Base-by-base conservation (phyloP, 768 basidiomycete species). In the Boletus barrowsii region DNA sequence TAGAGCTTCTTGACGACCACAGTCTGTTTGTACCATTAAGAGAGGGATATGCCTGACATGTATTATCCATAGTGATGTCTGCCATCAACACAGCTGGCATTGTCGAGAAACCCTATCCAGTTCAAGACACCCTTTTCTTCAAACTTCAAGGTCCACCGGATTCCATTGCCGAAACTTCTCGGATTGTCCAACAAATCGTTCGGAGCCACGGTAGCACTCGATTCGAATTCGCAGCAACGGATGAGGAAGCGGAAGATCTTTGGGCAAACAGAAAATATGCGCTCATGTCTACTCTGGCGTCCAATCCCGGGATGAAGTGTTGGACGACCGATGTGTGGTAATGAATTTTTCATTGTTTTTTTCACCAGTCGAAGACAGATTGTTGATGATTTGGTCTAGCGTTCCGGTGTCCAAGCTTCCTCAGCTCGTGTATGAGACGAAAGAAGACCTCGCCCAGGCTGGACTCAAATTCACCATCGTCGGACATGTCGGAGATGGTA, bases 281-380 rank as follows among this genome's bases (percentile, higher is more conserved):
- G 5, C 69, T 94, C 37, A 87, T 80, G 75, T 85, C 84, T 24
- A 86, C 84, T 22, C 60, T 93, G 56, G 82, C 82, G 4, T 75
- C 83, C 4, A 66, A 82, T 48, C 86, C 87, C 14, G 89, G 82
- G 10, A 72, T 75, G 17, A 81, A 80, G 40, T 83, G 82, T 56
- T 94, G 90, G 92, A 88, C 85, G 22, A 96, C 93, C 1, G 93
- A 94, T 69, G 93, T 94, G 29, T 95, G 93, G 90, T 90, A 70
- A 54, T 75, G 1, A 7, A 47, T 26, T 47, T 35, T 40, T 30
- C 6, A 8, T 15, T 40, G 10, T 40, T 32, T 20, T n/a, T 29
- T 33, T 42, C 4, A 3, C 1, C 2, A 11, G 10, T 14, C 5
- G 10, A 18, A 3, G 14, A 15, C 26, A n/a, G 18, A 26, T 18